phyloP scores from a whole-genome alignment of 2,329 filamentous ascomycete species.

The Teratosphaeria zuluensis region DNA sequence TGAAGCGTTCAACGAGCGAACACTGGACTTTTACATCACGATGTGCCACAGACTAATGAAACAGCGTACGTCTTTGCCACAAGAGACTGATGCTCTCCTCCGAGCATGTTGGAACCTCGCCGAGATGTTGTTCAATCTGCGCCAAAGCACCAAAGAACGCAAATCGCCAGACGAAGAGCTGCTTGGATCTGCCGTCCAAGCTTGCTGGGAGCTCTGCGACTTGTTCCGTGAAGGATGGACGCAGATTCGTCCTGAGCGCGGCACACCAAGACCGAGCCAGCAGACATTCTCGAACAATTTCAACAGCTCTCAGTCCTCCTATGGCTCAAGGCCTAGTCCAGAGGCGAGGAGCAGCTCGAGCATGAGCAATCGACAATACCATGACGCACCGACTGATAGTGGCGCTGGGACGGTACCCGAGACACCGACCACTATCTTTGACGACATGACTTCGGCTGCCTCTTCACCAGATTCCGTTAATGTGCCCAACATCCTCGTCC shows the following conservation, averaged over 20 bases:
- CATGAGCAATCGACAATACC: conserved; percentile 36
- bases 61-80: conserved; percentile 65
- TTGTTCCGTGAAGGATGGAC: conserved; percentile 90
- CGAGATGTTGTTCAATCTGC: conserved; percentile 85
- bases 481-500: conserved; percentile 78
- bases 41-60: conserved; percentile 95
- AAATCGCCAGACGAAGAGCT: conserved; percentile 71
- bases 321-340: conserved; percentile 5
- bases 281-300: conserved; percentile 34
- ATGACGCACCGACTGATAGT: conserved; percentile 27
- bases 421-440: conserved; percentile 90
- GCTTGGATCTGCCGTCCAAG: conserved; percentile 76
- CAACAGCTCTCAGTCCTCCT: conserved; percentile 9
- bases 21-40: conserved; percentile 88
- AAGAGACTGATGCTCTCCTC: conserved; percentile 75
- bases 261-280: conserved; percentile 74
- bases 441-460: conserved; percentile 60
- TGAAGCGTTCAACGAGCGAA: conserved; percentile 78
- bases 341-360: conserved; percentile 35
- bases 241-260: conserved; percentile 73
- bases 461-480: conserved; percentile 65
- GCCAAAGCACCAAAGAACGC: conserved; percentile 68
- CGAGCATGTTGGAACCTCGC: conserved; percentile 82
- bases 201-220: conserved; percentile 91
- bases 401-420: conserved; percentile 52